Evolutionary conservation across 139 green algal species (phyloP).

Genomic region (Chlorella sp.): DNA sequence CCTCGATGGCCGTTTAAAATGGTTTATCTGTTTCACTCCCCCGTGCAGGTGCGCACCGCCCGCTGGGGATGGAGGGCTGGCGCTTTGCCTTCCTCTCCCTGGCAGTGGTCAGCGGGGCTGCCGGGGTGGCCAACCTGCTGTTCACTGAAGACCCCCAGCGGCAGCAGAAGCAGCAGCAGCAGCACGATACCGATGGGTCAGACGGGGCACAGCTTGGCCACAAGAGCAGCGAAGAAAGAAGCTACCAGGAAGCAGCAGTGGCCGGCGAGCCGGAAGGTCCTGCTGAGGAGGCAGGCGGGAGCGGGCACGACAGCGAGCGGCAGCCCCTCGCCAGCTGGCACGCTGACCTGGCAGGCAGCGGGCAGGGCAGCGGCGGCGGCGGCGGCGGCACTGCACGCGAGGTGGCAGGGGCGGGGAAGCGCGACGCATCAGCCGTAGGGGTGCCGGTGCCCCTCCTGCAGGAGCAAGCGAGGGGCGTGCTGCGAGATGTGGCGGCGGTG

Average conservation of each 20-base stretch:
- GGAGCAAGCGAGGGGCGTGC: neutral
- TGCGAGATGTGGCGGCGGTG: slow-evolving; percentile 38
- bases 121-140: slow-evolving; percentile 47
- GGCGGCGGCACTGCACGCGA: no score
- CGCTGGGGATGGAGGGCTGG: slow-evolving; percentile 72
- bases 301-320: neutral
- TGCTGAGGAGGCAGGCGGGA: neutral
- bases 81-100: slow-evolving; percentile 68
- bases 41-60: slow-evolving; percentile 24
- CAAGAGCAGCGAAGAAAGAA: neutral
- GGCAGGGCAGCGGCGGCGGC: neutral
- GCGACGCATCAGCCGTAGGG: no score
- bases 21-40: no score
- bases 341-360: neutral
- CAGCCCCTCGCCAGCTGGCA: neutral
- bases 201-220: neutral
- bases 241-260: neutral
- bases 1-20: no score
- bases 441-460: neutral
- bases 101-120: slow-evolving; percentile 53
- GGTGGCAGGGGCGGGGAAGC: neutral
- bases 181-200: neutral
- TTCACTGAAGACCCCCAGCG: slow-evolving; percentile 43
- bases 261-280: neutral
- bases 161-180: neutral